phyloP scores from a whole-genome alignment of 768 basidiomycete genomes.

The Lactifluus pinguis region DNA sequence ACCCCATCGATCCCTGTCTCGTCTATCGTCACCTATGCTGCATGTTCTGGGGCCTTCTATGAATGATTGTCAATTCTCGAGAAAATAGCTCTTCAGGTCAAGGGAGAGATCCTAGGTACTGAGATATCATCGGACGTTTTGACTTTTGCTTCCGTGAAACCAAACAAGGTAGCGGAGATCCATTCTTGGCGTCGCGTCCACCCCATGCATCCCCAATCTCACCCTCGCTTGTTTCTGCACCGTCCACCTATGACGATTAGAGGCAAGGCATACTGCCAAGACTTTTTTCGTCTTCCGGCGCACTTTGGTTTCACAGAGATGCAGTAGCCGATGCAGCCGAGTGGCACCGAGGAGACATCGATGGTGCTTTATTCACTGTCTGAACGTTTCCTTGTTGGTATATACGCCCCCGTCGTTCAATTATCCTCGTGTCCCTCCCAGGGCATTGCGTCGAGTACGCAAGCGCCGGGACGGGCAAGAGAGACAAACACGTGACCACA shows the following conservation, averaged over 20 bases:
- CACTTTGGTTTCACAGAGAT: not conserved
- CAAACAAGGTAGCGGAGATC: slow-evolving; percentile 13
- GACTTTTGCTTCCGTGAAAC: slow-evolving; percentile 8
- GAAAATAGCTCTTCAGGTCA: not conserved
- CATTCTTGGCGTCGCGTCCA: not conserved
- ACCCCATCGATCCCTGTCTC: not conserved
- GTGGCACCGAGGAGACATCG: not conserved
- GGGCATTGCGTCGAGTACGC: not conserved
- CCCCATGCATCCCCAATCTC: not conserved
- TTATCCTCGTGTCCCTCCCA: not conserved
- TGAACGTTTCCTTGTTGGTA: not conserved
- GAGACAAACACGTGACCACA: slow-evolving; percentile 8
- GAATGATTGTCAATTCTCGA: not conserved
- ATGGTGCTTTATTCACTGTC: not conserved
- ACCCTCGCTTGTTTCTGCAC: not conserved
- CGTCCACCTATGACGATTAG: not conserved
- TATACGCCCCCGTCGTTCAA: not conserved
- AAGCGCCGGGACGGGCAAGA: not conserved
- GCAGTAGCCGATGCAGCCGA: not conserved
- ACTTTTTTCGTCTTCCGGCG: not conserved
- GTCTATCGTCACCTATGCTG: not conserved
- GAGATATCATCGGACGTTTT: not conserved
- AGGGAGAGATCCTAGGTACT: not conserved
- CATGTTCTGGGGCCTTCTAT: not conserved
- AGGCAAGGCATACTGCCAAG: not conserved